Conservation (phyloP, 768 basidiomycete genomes). For the Lactarius tabidus region DNA sequence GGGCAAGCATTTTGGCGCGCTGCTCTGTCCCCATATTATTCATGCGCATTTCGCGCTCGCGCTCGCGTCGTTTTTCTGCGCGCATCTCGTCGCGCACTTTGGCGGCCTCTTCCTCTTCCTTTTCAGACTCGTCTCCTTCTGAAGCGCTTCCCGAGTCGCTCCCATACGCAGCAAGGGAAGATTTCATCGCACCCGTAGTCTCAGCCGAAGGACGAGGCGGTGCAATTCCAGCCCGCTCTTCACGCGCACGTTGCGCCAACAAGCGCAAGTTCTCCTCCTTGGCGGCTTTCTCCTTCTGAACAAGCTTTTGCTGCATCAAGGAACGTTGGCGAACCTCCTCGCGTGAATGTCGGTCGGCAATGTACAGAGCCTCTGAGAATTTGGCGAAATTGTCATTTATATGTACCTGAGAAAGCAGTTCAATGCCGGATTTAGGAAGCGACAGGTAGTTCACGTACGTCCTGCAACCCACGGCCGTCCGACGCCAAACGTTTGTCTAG, state of each 20-base stretch:
- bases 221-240: slow-evolving; percentile 80
- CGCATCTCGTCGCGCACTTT: slow-evolving; percentile 88
- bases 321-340: slow-evolving; percentile 96
- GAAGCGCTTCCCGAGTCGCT: slow-evolving; percentile 67
- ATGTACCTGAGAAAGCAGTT: slow-evolving; percentile 57
- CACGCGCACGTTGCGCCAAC: slow-evolving; percentile 91
- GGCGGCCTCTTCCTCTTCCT: slow-evolving; percentile 66
- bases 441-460: slow-evolving; percentile 52
- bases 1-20: slow-evolving; percentile 90
- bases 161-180: slow-evolving; percentile 80
- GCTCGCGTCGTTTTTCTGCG: slow-evolving; percentile 85
- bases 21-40: slow-evolving; percentile 98
- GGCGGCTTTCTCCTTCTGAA: slow-evolving; percentile 93
- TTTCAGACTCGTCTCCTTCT: slow-evolving; percentile 48
- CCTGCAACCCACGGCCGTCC: slow-evolving; percentile 96
- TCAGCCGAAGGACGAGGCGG: slow-evolving; percentile 63
- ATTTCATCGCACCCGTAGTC: slow-evolving; percentile 66
- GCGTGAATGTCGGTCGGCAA: slow-evolving; percentile 95
- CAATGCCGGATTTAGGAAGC: neutral
- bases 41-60: slow-evolving; percentile 98
- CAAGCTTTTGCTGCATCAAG: slow-evolving; percentile 98
- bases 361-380: slow-evolving; percentile 92
- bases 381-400: slow-evolving; percentile 99
- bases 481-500: slow-evolving; percentile 97
- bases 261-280: slow-evolving; percentile 96